Evolutionary conservation across 2,329 filamentous ascomycete genomes (phyloP), one percentile per base, ranked within the genome.

Genomic region (Fusarium solani-melongenae): DNA sequence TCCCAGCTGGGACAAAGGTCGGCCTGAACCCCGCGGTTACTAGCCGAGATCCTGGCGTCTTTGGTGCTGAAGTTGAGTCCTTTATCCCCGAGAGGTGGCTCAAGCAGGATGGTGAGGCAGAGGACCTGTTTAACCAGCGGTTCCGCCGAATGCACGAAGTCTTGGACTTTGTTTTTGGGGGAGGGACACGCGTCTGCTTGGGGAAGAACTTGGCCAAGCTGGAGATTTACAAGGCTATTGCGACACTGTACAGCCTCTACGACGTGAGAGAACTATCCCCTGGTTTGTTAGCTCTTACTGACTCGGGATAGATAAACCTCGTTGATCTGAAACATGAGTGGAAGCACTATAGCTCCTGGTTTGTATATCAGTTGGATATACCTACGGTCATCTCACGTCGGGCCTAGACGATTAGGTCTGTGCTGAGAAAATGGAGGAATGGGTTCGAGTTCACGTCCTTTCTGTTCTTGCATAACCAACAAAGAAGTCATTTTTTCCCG

Each of bases 21-120:
- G 64, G 64, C 3, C 8, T 58, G 9, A 67, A 58, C 24, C 36
- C 64, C 2, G 60, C 49, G 2, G 51, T 62, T 4, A 46, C 60
- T 3, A 44, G 57, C 5, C 22, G 63, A 15, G 49, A 62, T 29
- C 3, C 20, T 14, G 24, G 49, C 0, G 9, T 67, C 33, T 67
- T 53, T 41, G 59, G 64, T 4, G n/a, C 49, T 1, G 51, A 67
- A 11, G n/a, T 41, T 6, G 51, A 62, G 1, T 17, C 15, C 3
- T 67, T 67, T 14, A 1, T 33, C 20, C 64, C 64, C 4, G 64
- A 67, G 24, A 39, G 64, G 6, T 67, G 59, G 64, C 31, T 67
- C 12, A 22, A n/a, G 4, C 17, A 20, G 11, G 20, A 49, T 3
- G 31, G 17, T 1, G 64, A 66, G 38, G 29, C 14, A 17, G 29